A percentile compares a stretch with the other conserved stretches of the same genome.
Evolutionary conservation across 495 filamentous ascomycete genomes (phyloP).

Genomic region (Annulohypoxylon stygium): DNA sequence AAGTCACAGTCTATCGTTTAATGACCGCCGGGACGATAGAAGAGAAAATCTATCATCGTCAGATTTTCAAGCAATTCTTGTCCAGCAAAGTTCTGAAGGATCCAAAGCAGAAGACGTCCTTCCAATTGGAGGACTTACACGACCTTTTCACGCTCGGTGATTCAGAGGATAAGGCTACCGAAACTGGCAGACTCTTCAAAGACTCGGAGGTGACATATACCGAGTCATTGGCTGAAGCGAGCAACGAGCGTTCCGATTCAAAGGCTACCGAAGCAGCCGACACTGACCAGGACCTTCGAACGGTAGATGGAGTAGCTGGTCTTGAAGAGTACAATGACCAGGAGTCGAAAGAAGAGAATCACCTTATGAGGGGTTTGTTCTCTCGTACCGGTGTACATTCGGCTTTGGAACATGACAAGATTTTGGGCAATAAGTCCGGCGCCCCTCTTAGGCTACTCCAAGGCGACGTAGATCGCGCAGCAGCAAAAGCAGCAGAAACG

Average conservation of each 20-base stretch:
- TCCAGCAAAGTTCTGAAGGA: constrained; percentile 94
- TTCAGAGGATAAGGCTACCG: constrained; percentile 76
- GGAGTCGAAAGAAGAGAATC: constrained; percentile 63
- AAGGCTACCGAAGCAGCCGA: constrained; percentile 48
- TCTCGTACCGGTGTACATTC: constrained; percentile 85
- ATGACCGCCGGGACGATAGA: constrained; percentile 99
- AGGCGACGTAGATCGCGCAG: constrained; percentile 82
- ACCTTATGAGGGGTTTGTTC: constrained; percentile 89
- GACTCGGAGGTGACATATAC: constrained; percentile 79
- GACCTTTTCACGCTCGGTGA: constrained; percentile 88
- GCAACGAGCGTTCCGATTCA: constrained; percentile 41
- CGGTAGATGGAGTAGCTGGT: constrained; percentile 57
- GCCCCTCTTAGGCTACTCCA: constrained; percentile 81
- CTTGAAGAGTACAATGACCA: constrained; percentile 55
- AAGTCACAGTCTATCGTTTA: constrained; percentile 92
- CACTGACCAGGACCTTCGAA: constrained; percentile 46
- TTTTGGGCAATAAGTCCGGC: constrained; percentile 74
- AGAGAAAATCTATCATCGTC: constrained; percentile 98
- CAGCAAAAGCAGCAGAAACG: constrained; percentile 79
- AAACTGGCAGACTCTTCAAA: constrained; percentile 87
- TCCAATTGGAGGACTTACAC: constrained; percentile 86
- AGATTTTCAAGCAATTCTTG: constrained; percentile 97
- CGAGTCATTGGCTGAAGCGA: constrained; percentile 55
- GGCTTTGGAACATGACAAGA: constrained; percentile 88
- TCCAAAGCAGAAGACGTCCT: constrained; percentile 87